Conservation (phyloP, 768 basidiomycete species). For the Kwoniella dejecticola region DNA sequence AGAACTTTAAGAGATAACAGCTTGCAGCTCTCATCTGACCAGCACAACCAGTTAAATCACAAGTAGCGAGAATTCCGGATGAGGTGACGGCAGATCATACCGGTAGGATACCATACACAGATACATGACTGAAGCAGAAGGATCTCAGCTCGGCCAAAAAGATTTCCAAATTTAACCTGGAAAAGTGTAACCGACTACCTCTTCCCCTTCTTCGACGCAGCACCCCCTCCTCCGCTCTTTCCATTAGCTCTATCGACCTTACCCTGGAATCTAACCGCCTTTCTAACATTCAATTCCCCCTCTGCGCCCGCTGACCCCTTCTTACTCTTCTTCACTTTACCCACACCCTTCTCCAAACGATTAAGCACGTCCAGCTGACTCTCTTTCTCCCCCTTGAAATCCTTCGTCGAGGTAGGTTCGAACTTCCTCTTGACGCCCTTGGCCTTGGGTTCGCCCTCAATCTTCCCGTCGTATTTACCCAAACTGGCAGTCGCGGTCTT, state of each 20-base stretch:
- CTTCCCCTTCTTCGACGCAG: constrained; percentile 26
- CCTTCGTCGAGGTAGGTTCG: constrained; percentile 69
- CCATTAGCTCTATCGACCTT: constrained; percentile 57
- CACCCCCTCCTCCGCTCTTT: neutral
- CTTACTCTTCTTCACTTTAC: constrained; percentile 65
- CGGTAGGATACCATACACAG: too few relatives aligned
- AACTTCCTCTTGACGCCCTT: constrained; percentile 93
- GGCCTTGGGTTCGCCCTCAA: constrained; percentile 88
- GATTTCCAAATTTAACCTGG: too few relatives aligned
- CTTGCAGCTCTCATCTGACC: too few relatives aligned
- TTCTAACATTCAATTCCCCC: constrained; percentile 77
- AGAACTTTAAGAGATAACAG: too few relatives aligned
- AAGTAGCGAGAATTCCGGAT: too few relatives aligned
- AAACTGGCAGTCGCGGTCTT: constrained; percentile 88
- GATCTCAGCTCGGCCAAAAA: too few relatives aligned
- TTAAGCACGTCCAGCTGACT: constrained; percentile 73
- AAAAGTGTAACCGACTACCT: neutral
- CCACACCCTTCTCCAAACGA: constrained; percentile 66
- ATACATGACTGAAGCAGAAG: too few relatives aligned
- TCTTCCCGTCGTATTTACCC: constrained; percentile 83
- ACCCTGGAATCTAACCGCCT: constrained; percentile 69
- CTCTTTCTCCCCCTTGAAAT: constrained; percentile 66
- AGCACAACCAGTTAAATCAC: too few relatives aligned
- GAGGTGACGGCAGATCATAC: too few relatives aligned
- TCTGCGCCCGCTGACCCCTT: constrained; percentile 59